Evolutionary conservation across 1,284 basidiomycete species (phyloP).

Genomic region (Malassezia dermatis): DNA sequence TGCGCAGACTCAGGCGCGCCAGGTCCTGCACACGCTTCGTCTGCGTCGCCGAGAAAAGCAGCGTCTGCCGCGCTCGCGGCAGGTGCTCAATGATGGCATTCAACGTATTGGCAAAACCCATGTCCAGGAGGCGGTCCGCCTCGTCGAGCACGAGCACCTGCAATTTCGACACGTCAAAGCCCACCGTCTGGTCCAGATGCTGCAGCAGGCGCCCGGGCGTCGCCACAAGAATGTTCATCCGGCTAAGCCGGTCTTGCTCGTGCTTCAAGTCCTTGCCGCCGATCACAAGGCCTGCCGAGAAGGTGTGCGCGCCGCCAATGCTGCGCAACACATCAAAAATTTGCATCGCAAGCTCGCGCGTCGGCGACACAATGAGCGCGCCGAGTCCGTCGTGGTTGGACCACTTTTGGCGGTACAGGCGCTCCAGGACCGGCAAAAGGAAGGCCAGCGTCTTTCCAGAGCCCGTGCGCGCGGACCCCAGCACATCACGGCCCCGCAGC

Average conservation of each 20-base stretch:
- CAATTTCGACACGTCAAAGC: constrained; percentile 79
- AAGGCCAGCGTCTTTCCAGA: constrained; percentile 77
- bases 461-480: constrained; percentile 68
- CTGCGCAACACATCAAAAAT: constrained; percentile 90
- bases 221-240: constrained; percentile 96
- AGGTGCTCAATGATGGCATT: constrained; percentile 82
- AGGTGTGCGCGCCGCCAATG: constrained; percentile 78
- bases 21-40: constrained; percentile 80
- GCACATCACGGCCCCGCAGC: constrained; percentile 49
- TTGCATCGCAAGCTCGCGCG: constrained; percentile 87
- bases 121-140: constrained; percentile 89
- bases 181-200: constrained; percentile 95
- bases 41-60: constrained; percentile 94
- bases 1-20: constrained; percentile 75
- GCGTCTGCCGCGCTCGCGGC: constrained; percentile 58
- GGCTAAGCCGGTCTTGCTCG: constrained; percentile 63
- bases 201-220: constrained; percentile 90
- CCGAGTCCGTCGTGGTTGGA: constrained; percentile 74
- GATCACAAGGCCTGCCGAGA: constrained; percentile 90
- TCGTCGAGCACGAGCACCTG: constrained; percentile 94
- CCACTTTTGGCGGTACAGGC: constrained; percentile 65
- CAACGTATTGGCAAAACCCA: constrained; percentile 83
- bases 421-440: constrained; percentile 65
- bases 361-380: constrained; percentile 86
- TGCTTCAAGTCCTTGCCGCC: constrained; percentile 93